A percentile compares a stretch with the other conserved stretches of the same genome.
Evolutionary conservation across 2,329 filamentous ascomycete genomes (phyloP).

Genomic region (Fonsecaea nubica): DNA sequence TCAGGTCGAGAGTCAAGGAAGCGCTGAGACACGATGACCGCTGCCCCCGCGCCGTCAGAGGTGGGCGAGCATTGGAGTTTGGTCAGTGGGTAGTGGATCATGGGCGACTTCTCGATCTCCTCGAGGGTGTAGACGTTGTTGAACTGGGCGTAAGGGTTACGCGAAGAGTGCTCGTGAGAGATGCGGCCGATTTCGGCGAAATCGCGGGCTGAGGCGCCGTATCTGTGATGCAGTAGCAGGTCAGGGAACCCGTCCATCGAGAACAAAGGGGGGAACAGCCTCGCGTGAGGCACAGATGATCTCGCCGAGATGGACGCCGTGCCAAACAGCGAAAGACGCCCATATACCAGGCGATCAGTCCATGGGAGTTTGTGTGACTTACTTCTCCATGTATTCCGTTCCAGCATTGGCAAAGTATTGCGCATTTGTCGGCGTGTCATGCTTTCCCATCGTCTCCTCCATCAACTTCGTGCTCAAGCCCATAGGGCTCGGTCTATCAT

Average conservation of each 20-base stretch:
- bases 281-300: neutral
- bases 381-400: constrained; percentile 93
- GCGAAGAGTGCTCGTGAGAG: constrained; percentile 88
- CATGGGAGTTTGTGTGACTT: constrained; percentile 40
- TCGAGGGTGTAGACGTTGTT: constrained; percentile 87
- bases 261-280: neutral
- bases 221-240: constrained; percentile 55
- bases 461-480: constrained; percentile 77
- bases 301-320: neutral
- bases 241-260: constrained; percentile 19
- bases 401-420: constrained; percentile 97
- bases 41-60: constrained; percentile 87
- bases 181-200: constrained; percentile 93
- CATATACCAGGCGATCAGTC: neutral
- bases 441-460: constrained; percentile 78
- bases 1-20: constrained; percentile 90
- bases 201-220: constrained; percentile 81
- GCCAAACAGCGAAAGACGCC: neutral
- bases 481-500: constrained; percentile 81
- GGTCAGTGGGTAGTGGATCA: constrained; percentile 85
- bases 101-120: constrained; percentile 75
- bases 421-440: constrained; percentile 81
- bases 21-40: constrained; percentile 83
- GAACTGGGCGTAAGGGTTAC: constrained; percentile 98
- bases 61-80: constrained; percentile 98